Percentiles rank a stretch among this genome's conserved stretches.
These are phyloP conservation scores for Camelina neglecta DNA, from an alignment of 345 rosid genomes.

Conservation along the genomic window DNA sequence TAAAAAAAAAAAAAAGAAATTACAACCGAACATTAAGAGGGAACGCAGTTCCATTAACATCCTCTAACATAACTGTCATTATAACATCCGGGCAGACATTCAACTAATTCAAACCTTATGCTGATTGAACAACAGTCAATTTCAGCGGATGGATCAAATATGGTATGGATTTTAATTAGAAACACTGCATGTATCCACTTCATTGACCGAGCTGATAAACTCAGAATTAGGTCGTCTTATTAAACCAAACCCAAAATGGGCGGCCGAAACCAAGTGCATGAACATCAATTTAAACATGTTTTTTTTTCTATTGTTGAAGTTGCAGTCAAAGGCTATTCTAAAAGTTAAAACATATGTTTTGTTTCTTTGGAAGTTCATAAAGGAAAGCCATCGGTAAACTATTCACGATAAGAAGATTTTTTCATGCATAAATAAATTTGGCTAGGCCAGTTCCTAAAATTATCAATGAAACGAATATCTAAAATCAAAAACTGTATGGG, in stretches of 20 bases:
- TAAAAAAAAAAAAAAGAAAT: too few species aligned
- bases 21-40: too few species aligned
- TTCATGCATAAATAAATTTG: background rate
- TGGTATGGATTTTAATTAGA: background rate
- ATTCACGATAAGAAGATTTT: background rate
- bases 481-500: background rate
- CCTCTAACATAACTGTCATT: too few species aligned
- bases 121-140: constrained; percentile 3
- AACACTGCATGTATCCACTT: constrained; percentile 25
- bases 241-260: constrained; percentile 15
- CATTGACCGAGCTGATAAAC: constrained; percentile 6
- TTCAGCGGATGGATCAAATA: background rate
- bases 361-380: background rate
- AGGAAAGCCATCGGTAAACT: constrained; percentile 14
- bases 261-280: constrained; percentile 34
- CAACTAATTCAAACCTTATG: background rate
- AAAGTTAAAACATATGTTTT: background rate
- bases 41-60: too few species aligned
- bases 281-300: constrained; percentile 34
- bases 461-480: background rate
- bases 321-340: constrained; percentile 3
- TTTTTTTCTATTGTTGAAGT: background rate
- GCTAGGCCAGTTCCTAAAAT: background rate
- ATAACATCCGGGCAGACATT: too few species aligned
- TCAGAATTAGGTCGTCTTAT: background rate